Conservation (phyloP, 73 alveolate species). For the Paramecium primaurelia region DNA sequence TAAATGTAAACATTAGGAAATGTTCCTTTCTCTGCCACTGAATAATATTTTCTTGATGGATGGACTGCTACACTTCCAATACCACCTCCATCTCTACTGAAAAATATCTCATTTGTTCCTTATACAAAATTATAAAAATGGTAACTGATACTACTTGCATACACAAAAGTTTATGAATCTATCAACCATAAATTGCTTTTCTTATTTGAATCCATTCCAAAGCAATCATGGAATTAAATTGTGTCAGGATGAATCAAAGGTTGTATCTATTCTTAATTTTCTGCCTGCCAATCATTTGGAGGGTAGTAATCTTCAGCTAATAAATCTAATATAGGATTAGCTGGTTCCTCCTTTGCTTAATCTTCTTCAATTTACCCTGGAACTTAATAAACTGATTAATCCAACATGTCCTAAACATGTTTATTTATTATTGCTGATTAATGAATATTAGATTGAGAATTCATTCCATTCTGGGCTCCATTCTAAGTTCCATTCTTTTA, state of each 20-base stretch:
- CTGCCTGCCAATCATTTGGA: background rate
- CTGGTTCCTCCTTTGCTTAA: background rate
- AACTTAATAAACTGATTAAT: background rate
- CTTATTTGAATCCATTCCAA: constrained; percentile 90
- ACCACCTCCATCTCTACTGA: constrained; percentile 93
- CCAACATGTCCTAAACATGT: background rate
- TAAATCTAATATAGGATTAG: background rate
- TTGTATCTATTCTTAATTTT: background rate
- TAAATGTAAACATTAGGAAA: constrained; percentile 93
- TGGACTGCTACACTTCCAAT: constrained; percentile 96
- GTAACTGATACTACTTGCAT: constrained; percentile 92
- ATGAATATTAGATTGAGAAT: background rate
- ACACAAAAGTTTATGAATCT: constrained; percentile 85
- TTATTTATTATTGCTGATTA: background rate
- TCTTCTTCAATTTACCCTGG: background rate
- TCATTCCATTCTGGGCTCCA: background rate
- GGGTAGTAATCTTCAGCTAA: background rate
- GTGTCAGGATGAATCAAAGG: constrained; percentile 41
- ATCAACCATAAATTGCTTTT: constrained; percentile 87
- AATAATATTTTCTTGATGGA: constrained; percentile 88
- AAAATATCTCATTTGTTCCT: constrained; percentile 84
- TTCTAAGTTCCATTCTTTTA: background rate
- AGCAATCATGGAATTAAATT: constrained; percentile 63
- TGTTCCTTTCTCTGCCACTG: constrained; percentile 96
- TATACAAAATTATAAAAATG: constrained; percentile 84